Evolutionary conservation across 2,329 filamentous ascomycete species (phyloP), one percentile per base, ranked within the genome.

Genomic region (Fusarium papillatum): DNA sequence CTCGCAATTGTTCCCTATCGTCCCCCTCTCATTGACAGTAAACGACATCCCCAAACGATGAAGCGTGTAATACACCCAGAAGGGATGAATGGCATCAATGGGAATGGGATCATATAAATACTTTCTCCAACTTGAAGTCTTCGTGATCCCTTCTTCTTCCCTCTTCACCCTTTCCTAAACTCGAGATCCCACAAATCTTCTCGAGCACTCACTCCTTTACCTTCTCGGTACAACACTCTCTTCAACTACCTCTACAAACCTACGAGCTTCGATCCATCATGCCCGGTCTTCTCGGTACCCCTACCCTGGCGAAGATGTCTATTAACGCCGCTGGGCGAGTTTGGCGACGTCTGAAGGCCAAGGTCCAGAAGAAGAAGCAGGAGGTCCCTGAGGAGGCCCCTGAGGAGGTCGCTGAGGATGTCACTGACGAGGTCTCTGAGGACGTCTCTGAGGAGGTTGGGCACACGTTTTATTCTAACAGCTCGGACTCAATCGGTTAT

Each of bases 21-120:
- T 55, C 38, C 68, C 65, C 19, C 68, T 73, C 55, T 78, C 72
- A 10, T 63, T 22, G 5, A 34, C 3, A 57, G 53, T 57, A 57
- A 34, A 57, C 53, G 62, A 53, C 7, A 68, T 61, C 22, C n/a
- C n/a, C 53, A 57, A 36, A 57, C 53, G 13, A 34, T 2, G 0
- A 2, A 57, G 7, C 0, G 4, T 34, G 29, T 10, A 57, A 57
- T 36, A 57, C 29, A n/a, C 53, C 29, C 5, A 34, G 50, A 57
- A 22, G 7, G 19, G 53, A 34, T 34, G 29, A 36, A 57, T 57
- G 29, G 53, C 29, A 34, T 34, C 53, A 31, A 57, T 31, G 10
- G 9, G 9, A 13, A 57, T 57, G 19, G 2, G 5, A 16, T 16
- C 17, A 31, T 0, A 31, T 55, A 19, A 31, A 55, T 31, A 16